Evolutionary conservation across 352 stramenopile species (phyloP).

Genomic region (Aphanomyces invadans): DNA sequence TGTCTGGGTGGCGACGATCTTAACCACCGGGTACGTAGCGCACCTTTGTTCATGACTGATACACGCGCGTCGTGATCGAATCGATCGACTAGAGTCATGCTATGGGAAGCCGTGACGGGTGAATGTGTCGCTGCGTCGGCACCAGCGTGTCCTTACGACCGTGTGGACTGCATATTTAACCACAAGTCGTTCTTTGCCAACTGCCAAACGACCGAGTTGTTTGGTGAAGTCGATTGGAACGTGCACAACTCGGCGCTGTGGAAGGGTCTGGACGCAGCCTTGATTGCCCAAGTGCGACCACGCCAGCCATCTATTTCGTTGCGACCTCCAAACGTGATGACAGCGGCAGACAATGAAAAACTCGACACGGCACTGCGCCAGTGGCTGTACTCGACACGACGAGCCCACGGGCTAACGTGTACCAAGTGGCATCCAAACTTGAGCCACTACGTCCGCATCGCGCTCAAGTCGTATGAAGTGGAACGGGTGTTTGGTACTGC

Average conservation of each 20-base stretch:
- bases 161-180: slow-evolving; percentile 82
- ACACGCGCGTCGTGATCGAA: background rate
- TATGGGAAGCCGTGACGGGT: slow-evolving; percentile 72
- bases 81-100: slow-evolving; percentile 25
- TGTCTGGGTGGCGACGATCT: slow-evolving; percentile 69
- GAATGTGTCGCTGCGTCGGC: slow-evolving; percentile 30
- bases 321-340: slow-evolving; percentile 28
- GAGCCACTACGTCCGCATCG: slow-evolving; percentile 67
- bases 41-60: background rate
- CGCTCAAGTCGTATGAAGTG: slow-evolving; percentile 82
- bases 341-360: slow-evolving; percentile 24
- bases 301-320: slow-evolving; percentile 30
- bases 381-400: slow-evolving; percentile 37
- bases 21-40: slow-evolving; percentile 1
- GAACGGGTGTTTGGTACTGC: slow-evolving; percentile 60
- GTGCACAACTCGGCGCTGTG: slow-evolving; percentile 55
- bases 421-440: slow-evolving; percentile 75
- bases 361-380: slow-evolving; percentile 32
- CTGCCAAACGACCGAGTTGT: slow-evolving; percentile 36
- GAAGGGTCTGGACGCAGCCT: slow-evolving; percentile 45
- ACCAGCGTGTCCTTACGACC: slow-evolving; percentile 38
- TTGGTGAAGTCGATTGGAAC: slow-evolving; percentile 26
- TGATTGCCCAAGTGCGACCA: slow-evolving; percentile 40
- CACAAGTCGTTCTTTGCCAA: slow-evolving; percentile 66
- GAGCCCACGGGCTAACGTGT: slow-evolving; percentile 35